Evolutionary conservation across 345 rosid species (phyloP), one percentile per base, ranked within the genome.

Genomic region (Populus tremula): DNA sequence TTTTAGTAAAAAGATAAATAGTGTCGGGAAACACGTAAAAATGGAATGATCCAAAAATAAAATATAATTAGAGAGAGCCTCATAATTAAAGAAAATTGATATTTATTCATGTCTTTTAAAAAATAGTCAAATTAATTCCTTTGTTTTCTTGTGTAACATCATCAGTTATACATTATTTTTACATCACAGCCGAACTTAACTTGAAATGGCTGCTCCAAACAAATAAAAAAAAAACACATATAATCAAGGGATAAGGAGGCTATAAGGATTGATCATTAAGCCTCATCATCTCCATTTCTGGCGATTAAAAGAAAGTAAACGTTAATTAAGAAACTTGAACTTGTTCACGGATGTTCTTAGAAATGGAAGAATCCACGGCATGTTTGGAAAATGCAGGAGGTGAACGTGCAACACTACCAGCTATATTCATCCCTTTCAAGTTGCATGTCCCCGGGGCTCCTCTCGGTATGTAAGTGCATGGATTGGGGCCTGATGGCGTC

Each of bases 341-440:
- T 25, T 62, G 5, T 36, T 59, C 27, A 69, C 10, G 33, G 17
- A 17, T 45, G 29, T 38, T 63, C 0, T 21, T 18, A 56, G 59
- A 41, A 17, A 68, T 17, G 31, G 66, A 62, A 25, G 35, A n/a
- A 62, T 33, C 66, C 66, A 62, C 66, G 12, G 66, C 20, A 49
- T 16, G 54, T 17, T 49, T 49, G 54, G 67, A 35, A 54, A 36
- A 53, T 25, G 39, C 18, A 53, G 78, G 17, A 16, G 67, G 21
- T 16, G 71, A 45, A 35, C 33, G 71, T 1, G 25, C 65, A 10
- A 59, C 79, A 6, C 27, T 31, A 43, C 74, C 79, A 18, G 79
- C 79, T 2, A 76, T 6, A n/a, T 76, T 69, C 79, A 56, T 76
- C 72, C 54, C 72, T 11, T 2, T 41, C 16, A 69, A 43, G 3